Evolutionary conservation across 495 filamentous ascomycete genomes (phyloP).

Genomic region (Lentithecium fluviatile): DNA sequence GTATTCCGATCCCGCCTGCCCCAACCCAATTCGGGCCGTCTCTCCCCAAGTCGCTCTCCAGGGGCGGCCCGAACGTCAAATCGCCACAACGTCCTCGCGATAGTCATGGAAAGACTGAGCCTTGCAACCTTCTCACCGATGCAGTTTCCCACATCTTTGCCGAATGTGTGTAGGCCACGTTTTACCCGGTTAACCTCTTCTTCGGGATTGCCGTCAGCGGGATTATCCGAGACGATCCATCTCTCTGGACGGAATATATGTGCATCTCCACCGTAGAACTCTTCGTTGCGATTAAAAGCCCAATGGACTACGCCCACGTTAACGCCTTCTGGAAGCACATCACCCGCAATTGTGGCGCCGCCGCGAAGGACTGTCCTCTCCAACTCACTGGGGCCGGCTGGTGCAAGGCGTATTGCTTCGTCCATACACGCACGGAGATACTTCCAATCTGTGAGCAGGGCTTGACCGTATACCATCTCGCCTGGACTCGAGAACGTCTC

Average conservation of each 20-base stretch:
- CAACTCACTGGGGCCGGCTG: constrained; percentile 1
- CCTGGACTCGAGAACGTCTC: background rate
- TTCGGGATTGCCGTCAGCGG: background rate
- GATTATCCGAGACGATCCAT: background rate
- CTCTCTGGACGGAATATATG: background rate
- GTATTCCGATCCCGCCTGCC: too few relatives aligned
- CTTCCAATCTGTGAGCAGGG: constrained; percentile 25
- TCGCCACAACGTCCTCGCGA: background rate
- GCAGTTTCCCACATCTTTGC: constrained; percentile 50
- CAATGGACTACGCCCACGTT: background rate
- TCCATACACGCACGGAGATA: constrained; percentile 40
- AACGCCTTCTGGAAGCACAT: background rate
- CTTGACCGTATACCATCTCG: background rate
- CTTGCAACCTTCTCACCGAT: constrained; percentile 53
- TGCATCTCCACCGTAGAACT: background rate
- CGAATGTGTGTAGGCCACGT: constrained; percentile 39
- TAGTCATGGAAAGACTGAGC: constrained; percentile 39
- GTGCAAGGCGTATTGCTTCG: constrained; percentile 38
- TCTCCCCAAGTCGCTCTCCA: too few relatives aligned
- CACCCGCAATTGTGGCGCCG: background rate
- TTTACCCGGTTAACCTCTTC: background rate
- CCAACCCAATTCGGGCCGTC: too few relatives aligned
- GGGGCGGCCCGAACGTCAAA: constrained; percentile 2
- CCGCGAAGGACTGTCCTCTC: background rate
- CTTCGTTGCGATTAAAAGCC: background rate